Conservation (phyloP, 2,329 filamentous ascomycete species). For the Pyricularia grisea region DNA sequence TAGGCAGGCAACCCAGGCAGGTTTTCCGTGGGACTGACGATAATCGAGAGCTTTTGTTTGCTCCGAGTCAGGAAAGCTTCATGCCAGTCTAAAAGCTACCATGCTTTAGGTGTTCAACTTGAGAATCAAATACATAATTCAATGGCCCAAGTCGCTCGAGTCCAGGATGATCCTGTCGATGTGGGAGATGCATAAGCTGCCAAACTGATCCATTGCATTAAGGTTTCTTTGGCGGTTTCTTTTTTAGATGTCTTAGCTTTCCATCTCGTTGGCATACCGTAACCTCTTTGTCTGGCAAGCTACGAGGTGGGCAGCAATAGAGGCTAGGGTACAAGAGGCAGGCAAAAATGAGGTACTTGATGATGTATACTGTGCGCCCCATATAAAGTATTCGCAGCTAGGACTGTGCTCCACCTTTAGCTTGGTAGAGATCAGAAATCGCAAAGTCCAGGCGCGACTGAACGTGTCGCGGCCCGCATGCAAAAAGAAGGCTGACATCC, state of each 20-base stretch:
- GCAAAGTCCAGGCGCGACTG: not conserved
- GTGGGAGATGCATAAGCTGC: not conserved
- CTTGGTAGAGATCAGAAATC: not conserved
- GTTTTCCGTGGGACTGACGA: not conserved
- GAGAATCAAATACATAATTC: not conserved
- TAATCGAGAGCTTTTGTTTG: not conserved
- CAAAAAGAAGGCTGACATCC: not conserved
- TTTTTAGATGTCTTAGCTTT: not conserved
- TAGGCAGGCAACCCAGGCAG: not conserved
- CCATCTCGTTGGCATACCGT: not conserved
- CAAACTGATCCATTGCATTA: not conserved
- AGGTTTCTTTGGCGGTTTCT: not conserved
- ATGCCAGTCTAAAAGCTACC: not conserved
- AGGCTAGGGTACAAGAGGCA: too few species aligned
- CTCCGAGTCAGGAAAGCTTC: not conserved
- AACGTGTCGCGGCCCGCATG: not conserved
- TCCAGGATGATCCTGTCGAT: not conserved
- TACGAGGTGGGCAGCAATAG: not conserved
- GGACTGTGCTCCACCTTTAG: not conserved
- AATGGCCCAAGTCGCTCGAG: not conserved
- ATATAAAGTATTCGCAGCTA: not conserved
- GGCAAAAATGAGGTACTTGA: not conserved
- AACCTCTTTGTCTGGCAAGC: not conserved
- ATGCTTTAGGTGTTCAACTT: not conserved
- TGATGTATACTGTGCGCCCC: not conserved